A percentile compares a stretch with the other conserved stretches of the same genome.
Conservation (phyloP, 2,329 filamentous ascomycete genomes). For the Aureobasidium subglaciale region DNA sequence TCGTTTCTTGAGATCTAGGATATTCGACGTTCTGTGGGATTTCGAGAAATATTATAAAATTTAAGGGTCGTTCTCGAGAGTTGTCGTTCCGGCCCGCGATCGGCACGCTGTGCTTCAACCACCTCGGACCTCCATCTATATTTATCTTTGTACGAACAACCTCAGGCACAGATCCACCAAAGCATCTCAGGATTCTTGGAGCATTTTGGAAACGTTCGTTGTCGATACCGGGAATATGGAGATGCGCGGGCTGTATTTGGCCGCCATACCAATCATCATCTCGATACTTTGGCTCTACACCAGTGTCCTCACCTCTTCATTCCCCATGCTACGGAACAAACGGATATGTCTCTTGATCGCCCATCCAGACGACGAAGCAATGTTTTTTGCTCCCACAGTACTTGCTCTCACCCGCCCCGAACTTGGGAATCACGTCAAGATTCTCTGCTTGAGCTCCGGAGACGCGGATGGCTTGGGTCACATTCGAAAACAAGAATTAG, state of each 20-base stretch:
- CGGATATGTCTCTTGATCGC: slow-evolving; percentile 88
- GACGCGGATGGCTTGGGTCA: slow-evolving; percentile 83
- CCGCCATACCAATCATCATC: slow-evolving; percentile 35
- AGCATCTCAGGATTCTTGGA: not conserved
- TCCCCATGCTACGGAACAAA: slow-evolving; percentile 69
- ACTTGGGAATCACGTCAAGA: slow-evolving; percentile 84
- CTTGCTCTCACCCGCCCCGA: slow-evolving; percentile 74
- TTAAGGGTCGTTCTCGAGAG: not conserved
- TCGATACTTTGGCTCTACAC: slow-evolving; percentile 43
- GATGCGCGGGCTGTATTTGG: slow-evolving; percentile 37
- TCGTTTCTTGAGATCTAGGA: not conserved
- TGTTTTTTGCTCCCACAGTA: slow-evolving; percentile 94
- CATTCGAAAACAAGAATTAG: slow-evolving; percentile 73
- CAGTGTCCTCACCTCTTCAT: slow-evolving; percentile 38
- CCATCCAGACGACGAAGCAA: slow-evolving; percentile 96
- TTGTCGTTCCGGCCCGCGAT: slow-evolving; percentile 11
- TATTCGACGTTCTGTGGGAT: not conserved
- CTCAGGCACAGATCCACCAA: not conserved
- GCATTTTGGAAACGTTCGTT: accelerated
- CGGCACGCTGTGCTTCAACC: not conserved
- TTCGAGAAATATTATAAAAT: not conserved
- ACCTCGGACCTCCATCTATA: not conserved
- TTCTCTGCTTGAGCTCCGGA: slow-evolving; percentile 86
- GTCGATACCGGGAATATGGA: not conserved
- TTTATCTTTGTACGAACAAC: not conserved